Base-by-base conservation (phyloP, 768 basidiomycete genomes). In the Termitomyces eurrhizus region DNA sequence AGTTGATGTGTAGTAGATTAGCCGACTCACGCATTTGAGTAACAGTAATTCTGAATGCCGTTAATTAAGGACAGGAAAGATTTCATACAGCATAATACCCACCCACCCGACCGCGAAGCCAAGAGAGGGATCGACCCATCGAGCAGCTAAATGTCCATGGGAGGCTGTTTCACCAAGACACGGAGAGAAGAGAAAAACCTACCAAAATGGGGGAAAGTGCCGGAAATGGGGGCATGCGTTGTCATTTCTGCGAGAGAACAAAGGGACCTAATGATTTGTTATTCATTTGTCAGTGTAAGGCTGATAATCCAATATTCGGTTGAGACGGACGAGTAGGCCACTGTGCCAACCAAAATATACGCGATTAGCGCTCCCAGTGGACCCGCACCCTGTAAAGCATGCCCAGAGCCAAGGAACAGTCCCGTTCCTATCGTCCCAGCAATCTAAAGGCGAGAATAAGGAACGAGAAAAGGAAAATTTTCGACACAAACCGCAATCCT, bases 241-340 rank as follows among this genome's bases (percentile, higher is more conserved):
- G 89, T 88, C 89, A 92, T 88, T 73, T 92, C 90, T 37, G 85
- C 89, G 14, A 90, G 70, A 2, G 85, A 82, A 65, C 87, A 87
- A 14, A 90, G 73, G 4, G 85, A 83, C 7, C 83, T 85, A 16
- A 26, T 14, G 12, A 44, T 18, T 6, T 4, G 18, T 29, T 29
- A 14, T 46, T 7, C 44, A 8, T 45, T 35, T 26, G 26, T 32
- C 5, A 49, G 45, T 36, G 7, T 7, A 24, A 21, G n/a, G 6
- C n/a, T 62, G 37, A 39, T 12, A 32, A n/a, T 44, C 29, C 32
- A 13, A 36, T 33, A 5, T 29, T 14, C 52, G 37, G 32, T 39
- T 39, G 13, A 51, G 7, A 77, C 83, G 64, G 61, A 85, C 78
- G 85, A 76, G 69, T 87, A 89, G 14, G 85, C 84, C 39, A 87